Percentiles rank a stretch among this genome's conserved stretches.
These are phyloP conservation scores for Cercospora brassicicola DNA, from an alignment of 2,329 filamentous ascomycete species.

Conservation along the genomic window DNA sequence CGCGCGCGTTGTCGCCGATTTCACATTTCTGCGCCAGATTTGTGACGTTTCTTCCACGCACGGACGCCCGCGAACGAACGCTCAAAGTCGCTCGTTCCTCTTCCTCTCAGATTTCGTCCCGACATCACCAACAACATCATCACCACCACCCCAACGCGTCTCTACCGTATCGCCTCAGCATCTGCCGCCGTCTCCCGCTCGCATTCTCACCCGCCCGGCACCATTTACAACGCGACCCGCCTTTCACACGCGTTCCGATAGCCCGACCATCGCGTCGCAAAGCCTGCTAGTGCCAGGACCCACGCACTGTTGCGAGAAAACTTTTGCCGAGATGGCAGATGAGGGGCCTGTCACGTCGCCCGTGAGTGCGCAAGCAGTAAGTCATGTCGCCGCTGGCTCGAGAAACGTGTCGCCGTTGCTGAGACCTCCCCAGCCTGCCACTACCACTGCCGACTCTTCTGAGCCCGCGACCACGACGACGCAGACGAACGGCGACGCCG, in stretches of 20 bases:
- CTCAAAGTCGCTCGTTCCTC: slow-evolving; percentile 11
- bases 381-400: slow-evolving; percentile 19
- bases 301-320: slow-evolving; percentile 15
- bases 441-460: slow-evolving; percentile 17
- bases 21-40: slow-evolving; percentile 16
- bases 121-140: slow-evolving; percentile 28
- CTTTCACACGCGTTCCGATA: slow-evolving; percentile 24
- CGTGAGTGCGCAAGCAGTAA: slow-evolving; percentile 34
- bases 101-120: slow-evolving; percentile 12
- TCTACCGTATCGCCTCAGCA: slow-evolving; percentile 23
- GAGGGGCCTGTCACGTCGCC: slow-evolving; percentile 31
- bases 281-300: slow-evolving; percentile 23
- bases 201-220: slow-evolving; percentile 13
- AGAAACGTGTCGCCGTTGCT: slow-evolving; percentile 25
- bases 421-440: slow-evolving; percentile 28
- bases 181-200: slow-evolving; percentile 9
- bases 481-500: slow-evolving; percentile 31
- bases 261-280: slow-evolving; percentile 29
- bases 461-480: slow-evolving; percentile 24
- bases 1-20: slow-evolving; percentile 10
- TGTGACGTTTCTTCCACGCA: slow-evolving; percentile 10
- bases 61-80: not conserved
- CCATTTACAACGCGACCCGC: slow-evolving; percentile 15
- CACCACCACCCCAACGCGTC: slow-evolving; percentile 25
- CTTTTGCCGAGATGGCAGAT: slow-evolving; percentile 35